Conservation (phyloP, 352 stramenopile genomes). For the Phytopythium boreale region DNA sequence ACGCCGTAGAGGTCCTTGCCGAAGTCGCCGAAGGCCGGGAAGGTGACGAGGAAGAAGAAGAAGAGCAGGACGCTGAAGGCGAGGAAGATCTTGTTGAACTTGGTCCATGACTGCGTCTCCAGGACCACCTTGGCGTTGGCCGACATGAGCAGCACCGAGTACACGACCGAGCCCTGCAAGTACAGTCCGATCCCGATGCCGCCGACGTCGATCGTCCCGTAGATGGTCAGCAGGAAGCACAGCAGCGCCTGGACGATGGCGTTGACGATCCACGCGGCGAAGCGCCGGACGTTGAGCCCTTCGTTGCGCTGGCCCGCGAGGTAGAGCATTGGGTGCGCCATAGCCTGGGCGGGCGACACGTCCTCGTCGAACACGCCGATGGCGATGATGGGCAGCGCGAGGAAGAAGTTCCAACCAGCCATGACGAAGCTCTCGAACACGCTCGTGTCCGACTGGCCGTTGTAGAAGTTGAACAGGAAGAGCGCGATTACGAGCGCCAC, state of each 20-base stretch:
- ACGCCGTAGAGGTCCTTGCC: conserved; percentile 57
- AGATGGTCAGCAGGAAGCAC: conserved; percentile 56
- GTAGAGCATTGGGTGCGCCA: conserved; percentile 61
- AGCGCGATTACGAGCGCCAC: conserved; percentile 61
- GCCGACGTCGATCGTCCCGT: conserved; percentile 33
- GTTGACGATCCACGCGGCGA: conserved; percentile 60
- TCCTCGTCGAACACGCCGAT: conserved; percentile 83
- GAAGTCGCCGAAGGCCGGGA: conserved; percentile 45
- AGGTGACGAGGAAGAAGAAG: conserved; percentile 62
- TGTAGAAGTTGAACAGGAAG: conserved; percentile 83
- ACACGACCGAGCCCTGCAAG: conserved; percentile 64
- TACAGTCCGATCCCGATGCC: conserved; percentile 43
- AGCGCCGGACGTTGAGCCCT: conserved; percentile 61
- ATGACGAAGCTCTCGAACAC: conserved; percentile 86
- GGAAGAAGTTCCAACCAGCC: conserved; percentile 77
- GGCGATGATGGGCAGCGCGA: conserved; percentile 89
- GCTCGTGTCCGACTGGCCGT: conserved; percentile 77
- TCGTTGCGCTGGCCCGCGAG: conserved; percentile 55
- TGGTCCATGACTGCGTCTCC: conserved; percentile 77
- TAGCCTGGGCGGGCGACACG: conserved; percentile 54
- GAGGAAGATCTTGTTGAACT: conserved; percentile 57
- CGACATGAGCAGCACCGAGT: conserved; percentile 71
- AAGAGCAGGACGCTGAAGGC: conserved; percentile 57
- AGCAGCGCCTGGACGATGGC: conserved; percentile 64
- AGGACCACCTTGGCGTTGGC: conserved; percentile 75